Evolutionary conservation across 2,329 filamentous ascomycete species (phyloP).

Genomic region (Ascosphaera aggregata): DNA sequence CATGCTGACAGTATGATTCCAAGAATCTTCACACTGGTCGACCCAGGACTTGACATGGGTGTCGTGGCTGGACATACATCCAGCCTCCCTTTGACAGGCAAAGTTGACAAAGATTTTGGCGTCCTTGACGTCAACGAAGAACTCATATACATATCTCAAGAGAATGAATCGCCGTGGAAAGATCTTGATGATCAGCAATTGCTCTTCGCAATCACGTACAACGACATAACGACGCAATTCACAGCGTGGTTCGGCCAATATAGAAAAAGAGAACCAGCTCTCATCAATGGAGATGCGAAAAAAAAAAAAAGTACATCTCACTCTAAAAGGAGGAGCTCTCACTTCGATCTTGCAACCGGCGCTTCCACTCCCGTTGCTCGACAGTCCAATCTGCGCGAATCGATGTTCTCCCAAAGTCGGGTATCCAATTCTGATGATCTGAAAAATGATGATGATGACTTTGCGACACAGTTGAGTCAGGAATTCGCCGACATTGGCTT

Average conservation of each 20-base stretch:
- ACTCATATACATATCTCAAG: slow-evolving; percentile 57
- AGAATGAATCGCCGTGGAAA: slow-evolving; percentile 23
- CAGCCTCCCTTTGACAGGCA: not conserved
- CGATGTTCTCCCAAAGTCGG: slow-evolving; percentile 6
- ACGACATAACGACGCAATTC: slow-evolving; percentile 51
- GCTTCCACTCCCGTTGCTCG: slow-evolving; percentile 47
- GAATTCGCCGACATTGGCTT: slow-evolving; percentile 33
- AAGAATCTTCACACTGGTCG: slow-evolving; percentile 58
- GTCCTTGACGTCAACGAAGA: slow-evolving; percentile 59
- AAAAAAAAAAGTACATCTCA: slow-evolving; percentile 17
- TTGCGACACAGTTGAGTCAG: slow-evolving; percentile 48
- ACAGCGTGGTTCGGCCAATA: slow-evolving; percentile 72
- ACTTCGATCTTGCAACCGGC: slow-evolving; percentile 41
- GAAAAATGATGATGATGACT: slow-evolving; percentile 25
- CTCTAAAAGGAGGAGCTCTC: slow-evolving; percentile 45
- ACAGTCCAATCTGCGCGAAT: slow-evolving; percentile 9
- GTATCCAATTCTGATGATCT: slow-evolving; percentile 20
- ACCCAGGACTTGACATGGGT: slow-evolving; percentile 68
- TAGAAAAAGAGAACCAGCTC: slow-evolving; percentile 38
- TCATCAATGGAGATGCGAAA: slow-evolving; percentile 3
- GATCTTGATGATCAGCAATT: slow-evolving; percentile 27
- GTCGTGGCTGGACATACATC: slow-evolving; percentile 39
- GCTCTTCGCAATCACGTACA: slow-evolving; percentile 58
- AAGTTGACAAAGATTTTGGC: slow-evolving; percentile 17
- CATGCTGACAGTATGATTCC: slow-evolving; percentile 30